Base-by-base conservation (phyloP, 116 monocot species). In the Cymodocea nodosa region DNA sequence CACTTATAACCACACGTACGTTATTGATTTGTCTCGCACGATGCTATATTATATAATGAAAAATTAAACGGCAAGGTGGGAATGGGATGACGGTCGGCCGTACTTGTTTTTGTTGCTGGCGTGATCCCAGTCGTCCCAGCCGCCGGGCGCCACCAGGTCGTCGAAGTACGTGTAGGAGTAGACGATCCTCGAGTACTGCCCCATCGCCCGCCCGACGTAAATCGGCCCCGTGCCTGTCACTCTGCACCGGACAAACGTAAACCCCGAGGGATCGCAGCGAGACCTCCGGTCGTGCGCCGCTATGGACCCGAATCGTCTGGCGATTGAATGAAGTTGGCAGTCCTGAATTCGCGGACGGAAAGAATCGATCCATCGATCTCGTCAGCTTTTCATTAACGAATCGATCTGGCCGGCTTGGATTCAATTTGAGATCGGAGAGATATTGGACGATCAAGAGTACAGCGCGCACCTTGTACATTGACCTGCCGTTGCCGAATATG, bases 91-190 rank as follows among this genome's bases (percentile, higher is more conserved):
- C n/a, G 30, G 30, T 30, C 30, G 30, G 30, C 30, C 71, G 64
- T 73, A 87, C 94, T 62, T 80, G 82, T 82, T 85, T 77, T 87
- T 90, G 75, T 73, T 77, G 69, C 80, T 71, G 23, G 79, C 62
- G 59, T 85, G 87, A 52, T 83, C 87, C 87, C 87, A 95, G 76
- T 90, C 90, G 58, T 95, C 94, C 94, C 94, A 95, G 0, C 87
- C 94, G 13, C 87, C 90, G n/a, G 74, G 70, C 0, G 81, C 83
- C 5, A 95, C 79, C 16, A 95, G 73, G 48, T 90, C 76, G 60
- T 82, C 94, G 52, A 95, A 95, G 74, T 95, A 85, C 2, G 94
- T 95, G 75, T 87, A 87, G 18, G 94, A 82, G 55, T 82, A 95
- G 53, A 95, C 76, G 39, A 95, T 87, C 70, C 90, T 74, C n/a